Conservation (phyloP, 1,284 basidiomycete species). For the Leucoagaricus sp. region DNA sequence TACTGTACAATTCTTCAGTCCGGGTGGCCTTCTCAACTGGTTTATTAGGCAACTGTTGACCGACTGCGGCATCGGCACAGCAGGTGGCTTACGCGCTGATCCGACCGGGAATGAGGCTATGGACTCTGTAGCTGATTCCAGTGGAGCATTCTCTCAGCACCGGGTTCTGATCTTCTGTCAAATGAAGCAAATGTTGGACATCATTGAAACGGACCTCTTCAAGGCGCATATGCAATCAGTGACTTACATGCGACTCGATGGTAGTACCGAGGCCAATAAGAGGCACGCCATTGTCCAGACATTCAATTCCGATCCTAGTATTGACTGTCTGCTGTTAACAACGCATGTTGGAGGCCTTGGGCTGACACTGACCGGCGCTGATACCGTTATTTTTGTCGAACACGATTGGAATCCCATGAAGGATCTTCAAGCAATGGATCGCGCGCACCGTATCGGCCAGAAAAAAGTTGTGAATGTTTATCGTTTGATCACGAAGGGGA, state of each 20-base stretch:
- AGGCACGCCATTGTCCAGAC: conserved; percentile 97
- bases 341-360: conserved; percentile 98
- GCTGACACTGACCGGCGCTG: conserved; percentile 95
- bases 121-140: conserved; percentile 57
- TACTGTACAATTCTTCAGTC: conserved; percentile 7
- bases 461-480: conserved; percentile 99
- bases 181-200: conserved; percentile 98
- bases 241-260: conserved; percentile 98
- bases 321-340: conserved; percentile 94
- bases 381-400: conserved; percentile 99
- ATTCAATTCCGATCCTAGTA: conserved; percentile 97
- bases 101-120: conserved; percentile 62
- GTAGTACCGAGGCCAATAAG: conserved; percentile 85
- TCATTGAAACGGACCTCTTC: conserved; percentile 95
- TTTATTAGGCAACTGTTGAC: conserved; percentile 79
- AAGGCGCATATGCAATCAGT: conserved; percentile 91
- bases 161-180: conserved; percentile 99
- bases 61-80: conserved; percentile 94
- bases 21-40: conserved; percentile 10
- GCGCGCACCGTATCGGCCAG: conserved; percentile 97
- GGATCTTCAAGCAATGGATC: conserved; percentile 99
- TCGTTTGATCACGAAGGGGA: conserved; percentile 95
- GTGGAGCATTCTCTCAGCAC: conserved; percentile 84
- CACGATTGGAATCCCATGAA: conserved; percentile 99
- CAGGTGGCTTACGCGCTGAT: conserved; percentile 46